Percentiles rank a stretch among this genome's conserved stretches.
phyloP scores from a whole-genome alignment of 2,329 filamentous ascomycete genomes.

The Botrytis pseudocinerea region DNA sequence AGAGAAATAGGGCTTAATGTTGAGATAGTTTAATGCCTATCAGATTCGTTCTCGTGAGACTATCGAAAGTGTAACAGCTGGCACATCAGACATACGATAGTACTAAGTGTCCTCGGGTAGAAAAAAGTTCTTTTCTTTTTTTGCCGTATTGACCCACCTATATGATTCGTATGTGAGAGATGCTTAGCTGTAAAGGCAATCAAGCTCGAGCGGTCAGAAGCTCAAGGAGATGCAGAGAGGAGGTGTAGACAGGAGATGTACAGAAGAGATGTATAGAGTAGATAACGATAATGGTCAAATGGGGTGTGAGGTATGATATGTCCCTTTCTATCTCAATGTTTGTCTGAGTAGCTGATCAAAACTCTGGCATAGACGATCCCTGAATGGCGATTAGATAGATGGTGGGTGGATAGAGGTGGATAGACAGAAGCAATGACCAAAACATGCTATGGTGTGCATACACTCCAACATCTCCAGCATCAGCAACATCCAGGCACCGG shows the following conservation, averaged over 20 bases:
- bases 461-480: not conserved
- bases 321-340: not conserved
- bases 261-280: not conserved
- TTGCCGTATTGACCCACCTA: conserved; percentile 1
- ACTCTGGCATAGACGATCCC: not conserved
- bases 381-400: too few species aligned
- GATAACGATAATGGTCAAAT: not conserved
- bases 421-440: not conserved
- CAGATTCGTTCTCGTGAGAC: not conserved
- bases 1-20: not conserved
- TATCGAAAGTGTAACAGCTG: not conserved
- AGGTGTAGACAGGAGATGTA: too few species aligned
- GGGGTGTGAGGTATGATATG: not conserved
- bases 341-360: not conserved
- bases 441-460: not conserved
- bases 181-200: not conserved
- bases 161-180: not conserved
- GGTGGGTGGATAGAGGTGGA: not conserved
- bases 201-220: not conserved
- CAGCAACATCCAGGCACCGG: not conserved
- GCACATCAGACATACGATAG: not conserved
- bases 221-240: not conserved
- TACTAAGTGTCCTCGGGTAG: not conserved
- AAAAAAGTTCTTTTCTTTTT: not conserved
- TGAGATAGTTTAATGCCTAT: not conserved